Evolutionary conservation across 495 filamentous ascomycete species (phyloP).

Genomic region (Penicillium verhagenii): DNA sequence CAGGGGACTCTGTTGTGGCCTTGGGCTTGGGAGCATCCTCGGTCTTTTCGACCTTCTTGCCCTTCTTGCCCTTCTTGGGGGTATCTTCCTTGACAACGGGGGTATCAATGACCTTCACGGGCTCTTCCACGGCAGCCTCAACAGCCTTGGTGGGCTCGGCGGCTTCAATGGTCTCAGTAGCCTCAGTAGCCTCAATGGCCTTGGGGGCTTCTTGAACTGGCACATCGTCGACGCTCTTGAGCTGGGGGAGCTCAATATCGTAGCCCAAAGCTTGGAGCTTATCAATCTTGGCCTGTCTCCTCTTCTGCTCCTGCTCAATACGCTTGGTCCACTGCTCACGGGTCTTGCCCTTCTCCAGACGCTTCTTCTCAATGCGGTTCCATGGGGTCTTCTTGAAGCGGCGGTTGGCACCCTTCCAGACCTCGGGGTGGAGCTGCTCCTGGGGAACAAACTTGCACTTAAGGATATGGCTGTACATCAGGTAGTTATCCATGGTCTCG

Average conservation of each 20-base stretch:
- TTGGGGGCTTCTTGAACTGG: slow-evolving; percentile 38
- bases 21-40: slow-evolving; percentile 36
- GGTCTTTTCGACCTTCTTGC: slow-evolving; percentile 36
- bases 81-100: slow-evolving; percentile 30
- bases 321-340: slow-evolving; percentile 74
- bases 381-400: slow-evolving; percentile 85
- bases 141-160: slow-evolving; percentile 29
- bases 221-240: slow-evolving; percentile 67
- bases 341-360: slow-evolving; percentile 65
- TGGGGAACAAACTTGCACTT: slow-evolving; percentile 75
- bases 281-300: slow-evolving; percentile 61
- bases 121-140: slow-evolving; percentile 28
- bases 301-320: slow-evolving; percentile 67
- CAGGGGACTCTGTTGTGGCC: slow-evolving; percentile 1
- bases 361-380: slow-evolving; percentile 75
- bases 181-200: slow-evolving; percentile 27
- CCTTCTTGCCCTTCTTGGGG: slow-evolving; percentile 39
- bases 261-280: slow-evolving; percentile 82
- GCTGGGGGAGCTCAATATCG: slow-evolving; percentile 69
- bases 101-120: slow-evolving; percentile 29
- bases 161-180: slow-evolving; percentile 29
- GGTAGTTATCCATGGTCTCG: slow-evolving; percentile 96
- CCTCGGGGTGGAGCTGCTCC: slow-evolving; percentile 71
- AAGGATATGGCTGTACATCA: slow-evolving; percentile 88
- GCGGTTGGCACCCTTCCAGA: slow-evolving; percentile 85